These are phyloP conservation scores for Podospora pseudoanserina DNA, from an alignment of 495 filamentous ascomycete species.

Conservation along the genomic window DNA sequence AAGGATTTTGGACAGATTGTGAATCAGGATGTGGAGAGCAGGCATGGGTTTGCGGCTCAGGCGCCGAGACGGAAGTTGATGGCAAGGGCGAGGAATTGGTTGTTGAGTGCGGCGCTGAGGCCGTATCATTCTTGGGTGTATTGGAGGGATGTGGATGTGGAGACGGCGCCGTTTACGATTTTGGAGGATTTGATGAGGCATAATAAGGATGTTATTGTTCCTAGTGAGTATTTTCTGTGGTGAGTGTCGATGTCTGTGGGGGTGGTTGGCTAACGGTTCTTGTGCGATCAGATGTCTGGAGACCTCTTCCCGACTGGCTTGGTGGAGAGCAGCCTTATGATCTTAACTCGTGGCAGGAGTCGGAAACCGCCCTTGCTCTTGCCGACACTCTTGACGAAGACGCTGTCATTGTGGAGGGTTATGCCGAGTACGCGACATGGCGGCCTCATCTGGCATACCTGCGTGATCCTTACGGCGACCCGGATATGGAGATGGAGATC, in stretches of 20 bases:
- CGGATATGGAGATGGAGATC: constrained; percentile 99
- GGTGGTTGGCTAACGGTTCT: constrained; percentile 11
- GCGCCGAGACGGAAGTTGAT: constrained; percentile 91
- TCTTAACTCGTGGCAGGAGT: constrained; percentile 99
- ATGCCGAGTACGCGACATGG: constrained; percentile 99
- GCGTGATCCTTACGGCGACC: constrained; percentile 94
- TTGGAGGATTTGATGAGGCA: constrained; percentile 98
- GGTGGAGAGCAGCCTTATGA: constrained; percentile 99
- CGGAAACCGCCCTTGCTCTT: constrained; percentile 88
- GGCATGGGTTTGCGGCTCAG: constrained; percentile 96
- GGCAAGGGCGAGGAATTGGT: constrained; percentile 97
- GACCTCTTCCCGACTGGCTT: constrained; percentile 96
- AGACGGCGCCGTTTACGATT: constrained; percentile 94
- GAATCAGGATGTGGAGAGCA: constrained; percentile 94
- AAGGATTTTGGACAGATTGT: constrained; percentile 99
- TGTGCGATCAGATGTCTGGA: constrained; percentile 86
- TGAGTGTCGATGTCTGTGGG: not conserved
- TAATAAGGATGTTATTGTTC: constrained; percentile 98
- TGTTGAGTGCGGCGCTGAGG: constrained; percentile 86
- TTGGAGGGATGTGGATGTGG: constrained; percentile 98
- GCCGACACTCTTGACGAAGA: constrained; percentile 97
- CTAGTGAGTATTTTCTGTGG: constrained; percentile 65
- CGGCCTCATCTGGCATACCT: constrained; percentile 95
- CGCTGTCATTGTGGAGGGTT: constrained; percentile 98
- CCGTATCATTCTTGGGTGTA: constrained; percentile 99